Base-by-base conservation (phyloP, 2,329 filamentous ascomycete species). In the Aspergillus proliferans region DNA sequence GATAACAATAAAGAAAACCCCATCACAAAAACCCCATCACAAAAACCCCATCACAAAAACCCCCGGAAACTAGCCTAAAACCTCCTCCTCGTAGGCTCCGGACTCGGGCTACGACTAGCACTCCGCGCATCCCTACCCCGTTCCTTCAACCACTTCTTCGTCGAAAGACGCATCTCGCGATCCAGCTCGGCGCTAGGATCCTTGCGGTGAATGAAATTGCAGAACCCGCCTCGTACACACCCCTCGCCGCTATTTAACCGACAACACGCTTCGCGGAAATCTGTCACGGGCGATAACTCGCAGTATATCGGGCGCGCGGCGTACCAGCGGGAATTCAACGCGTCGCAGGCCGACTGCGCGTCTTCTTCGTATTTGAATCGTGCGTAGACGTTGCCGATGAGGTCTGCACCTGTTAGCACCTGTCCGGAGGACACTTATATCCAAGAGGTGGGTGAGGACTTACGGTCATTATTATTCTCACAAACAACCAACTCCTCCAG, bases 281-380 rank as follows among this genome's bases (percentile, higher is more conserved):
- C 93, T 56, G 93, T 98, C 49, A 98, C 93, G 60, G 93, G 93
- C 47, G 85, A 91, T 49, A 98, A 77, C 74, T 98, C 93, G 82
- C 92, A 96, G 78, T 98, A 98, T 72, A 98, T 95, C 56, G 93
- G 93, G 47, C 93, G 81, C 18, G 88, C 93, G 52, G 93, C 92
- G 75, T 98, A 98, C 93, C 93, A 98, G 64, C 93, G 85, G 50
- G 81, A 85, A 73, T 97, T 98, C 61, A 97, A 82, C 52, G 86
- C 86, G 73, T 97, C 93, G 79, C 92, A 96, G 53, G 93, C 93
- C 56, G 84, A 82, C 71, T 97, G 91, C 46, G 93, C 91, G 47
- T 85, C 86, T 71, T 98, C 93, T 80, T 98, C 93, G 80, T 97
- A 98, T 76, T 98, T 98, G 86, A 97, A 98, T 60, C 93, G 89